Evolutionary conservation across 768 basidiomycete species (phyloP).

Genomic region (Panaeolus cyanescens): DNA sequence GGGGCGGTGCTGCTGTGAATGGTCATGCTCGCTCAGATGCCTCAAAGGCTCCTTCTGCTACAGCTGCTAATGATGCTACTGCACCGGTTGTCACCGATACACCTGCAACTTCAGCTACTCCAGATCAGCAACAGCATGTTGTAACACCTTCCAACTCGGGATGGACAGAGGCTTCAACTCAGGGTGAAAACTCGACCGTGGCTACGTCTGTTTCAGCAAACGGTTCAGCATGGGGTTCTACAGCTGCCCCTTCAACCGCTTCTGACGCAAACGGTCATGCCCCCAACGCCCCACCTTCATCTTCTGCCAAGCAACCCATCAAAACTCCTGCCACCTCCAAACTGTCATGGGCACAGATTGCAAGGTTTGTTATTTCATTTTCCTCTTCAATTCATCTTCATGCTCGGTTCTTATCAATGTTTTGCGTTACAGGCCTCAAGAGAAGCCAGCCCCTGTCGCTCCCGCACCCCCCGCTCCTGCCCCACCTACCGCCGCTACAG

Average conservation of each 20-base stretch:
- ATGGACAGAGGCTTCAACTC: conserved; percentile 33
- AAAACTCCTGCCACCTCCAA: conserved; percentile 76
- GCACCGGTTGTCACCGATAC: conserved; percentile 15
- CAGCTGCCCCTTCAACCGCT: conserved; percentile 23
- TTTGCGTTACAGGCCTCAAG: conserved; percentile 51
- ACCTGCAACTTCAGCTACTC: conserved; percentile 16
- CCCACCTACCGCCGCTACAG: conserved; percentile 35
- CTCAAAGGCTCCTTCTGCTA: conserved; percentile 22
- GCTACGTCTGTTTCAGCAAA: conserved; percentile 31
- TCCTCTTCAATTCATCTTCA: conserved; percentile 2
- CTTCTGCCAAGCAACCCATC: conserved; percentile 33
- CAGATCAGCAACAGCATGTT: conserved; percentile 30
- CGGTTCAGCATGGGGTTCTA: conserved; percentile 30
- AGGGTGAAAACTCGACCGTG: conserved; percentile 31
- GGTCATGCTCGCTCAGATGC: conserved; percentile 33
- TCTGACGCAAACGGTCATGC: conserved; percentile 41
- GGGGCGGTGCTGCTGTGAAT: conserved; percentile 42
- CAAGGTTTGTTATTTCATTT: conserved; percentile 49
- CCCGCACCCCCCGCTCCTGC: conserved; percentile 34
- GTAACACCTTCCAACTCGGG: conserved; percentile 24
- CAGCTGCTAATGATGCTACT: conserved; percentile 22
- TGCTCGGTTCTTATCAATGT: conserved; percentile 8
- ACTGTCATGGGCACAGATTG: conserved; percentile 86
- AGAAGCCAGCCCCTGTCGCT: conserved; percentile 55
- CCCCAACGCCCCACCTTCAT: conserved; percentile 20